phyloP scores from a whole-genome alignment of 805 yeast genomes.

The Nakazawaea siamensis region DNA sequence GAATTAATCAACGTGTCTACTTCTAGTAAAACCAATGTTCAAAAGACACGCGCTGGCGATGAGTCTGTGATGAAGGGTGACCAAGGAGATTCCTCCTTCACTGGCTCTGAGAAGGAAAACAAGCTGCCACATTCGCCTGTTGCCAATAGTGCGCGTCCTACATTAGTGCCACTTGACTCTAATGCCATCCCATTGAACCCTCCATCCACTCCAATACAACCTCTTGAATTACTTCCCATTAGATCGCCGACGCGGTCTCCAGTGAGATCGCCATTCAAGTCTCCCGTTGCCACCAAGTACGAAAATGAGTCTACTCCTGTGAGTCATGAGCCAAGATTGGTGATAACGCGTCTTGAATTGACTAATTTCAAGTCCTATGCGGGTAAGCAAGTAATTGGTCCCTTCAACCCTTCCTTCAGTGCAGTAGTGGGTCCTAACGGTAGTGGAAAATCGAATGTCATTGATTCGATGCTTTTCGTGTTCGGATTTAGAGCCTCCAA shows the following conservation, averaged over 20 bases:
- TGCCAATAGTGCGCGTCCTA: not conserved
- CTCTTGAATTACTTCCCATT: constrained; percentile 7
- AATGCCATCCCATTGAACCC: constrained; percentile 7
- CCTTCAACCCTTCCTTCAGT: constrained; percentile 86
- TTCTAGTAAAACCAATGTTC: no score
- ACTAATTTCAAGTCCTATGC: constrained; percentile 94
- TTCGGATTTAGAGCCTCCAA: constrained; percentile 95
- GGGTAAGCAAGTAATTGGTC: constrained; percentile 88
- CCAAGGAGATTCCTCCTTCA: no score
- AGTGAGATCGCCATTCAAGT: constrained; percentile 7
- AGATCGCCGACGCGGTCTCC: constrained; percentile 9
- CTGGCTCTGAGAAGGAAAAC: constrained; percentile 7
- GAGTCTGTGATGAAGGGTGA: not conserved
- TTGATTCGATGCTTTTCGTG: constrained; percentile 96
- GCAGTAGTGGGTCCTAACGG: constrained; percentile 99
- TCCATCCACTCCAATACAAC: constrained; percentile 8
- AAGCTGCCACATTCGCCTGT: constrained; percentile 1
- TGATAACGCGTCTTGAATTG: constrained; percentile 64
- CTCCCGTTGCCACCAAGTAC: not conserved
- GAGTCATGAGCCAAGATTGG: constrained; percentile 47
- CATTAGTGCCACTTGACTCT: constrained; percentile 8
- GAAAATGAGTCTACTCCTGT: constrained; percentile 4
- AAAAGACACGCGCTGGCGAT: not conserved
- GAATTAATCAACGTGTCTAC: constrained; percentile 6
- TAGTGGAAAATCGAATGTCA: constrained; percentile 93